Evolutionary conservation across 2,329 filamentous ascomycete genomes (phyloP).

Genomic region (Dryadomyces quercivorus): DNA sequence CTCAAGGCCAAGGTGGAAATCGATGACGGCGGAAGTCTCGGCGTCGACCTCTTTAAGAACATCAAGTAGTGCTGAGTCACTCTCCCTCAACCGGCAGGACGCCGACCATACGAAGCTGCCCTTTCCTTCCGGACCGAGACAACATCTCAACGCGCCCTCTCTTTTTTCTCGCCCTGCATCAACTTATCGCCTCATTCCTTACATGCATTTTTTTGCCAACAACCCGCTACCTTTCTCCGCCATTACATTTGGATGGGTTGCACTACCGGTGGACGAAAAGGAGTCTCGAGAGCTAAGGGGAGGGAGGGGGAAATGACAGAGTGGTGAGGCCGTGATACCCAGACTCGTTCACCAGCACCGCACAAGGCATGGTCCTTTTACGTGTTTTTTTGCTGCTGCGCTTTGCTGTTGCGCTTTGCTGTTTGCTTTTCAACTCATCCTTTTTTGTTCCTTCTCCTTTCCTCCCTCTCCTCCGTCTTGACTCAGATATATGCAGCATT

Average conservation of each 20-base stretch:
- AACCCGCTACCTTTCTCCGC: not conserved
- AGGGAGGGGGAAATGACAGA: conserved; percentile 5
- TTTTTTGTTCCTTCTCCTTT: not conserved
- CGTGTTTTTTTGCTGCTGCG: conserved; percentile 3
- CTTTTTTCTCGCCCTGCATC: not conserved
- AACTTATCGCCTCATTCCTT: not conserved
- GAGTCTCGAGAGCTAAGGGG: not conserved
- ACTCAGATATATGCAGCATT: not conserved
- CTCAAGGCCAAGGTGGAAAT: conserved; percentile 37
- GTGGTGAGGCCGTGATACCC: conserved; percentile 12
- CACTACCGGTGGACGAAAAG: not conserved
- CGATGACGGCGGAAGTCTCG: conserved; percentile 31
- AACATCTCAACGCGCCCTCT: not conserved
- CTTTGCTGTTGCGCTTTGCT: not conserved
- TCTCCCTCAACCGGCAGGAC: not conserved
- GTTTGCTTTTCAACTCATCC: not conserved
- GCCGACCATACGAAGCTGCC: not conserved
- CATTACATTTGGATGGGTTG: not conserved
- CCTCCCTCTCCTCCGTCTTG: not conserved
- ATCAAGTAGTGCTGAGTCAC: conserved; percentile 34
- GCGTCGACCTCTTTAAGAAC: conserved; percentile 44
- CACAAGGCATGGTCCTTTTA: conserved; percentile 10
- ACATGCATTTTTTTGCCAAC: not conserved
- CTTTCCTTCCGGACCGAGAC: not conserved
- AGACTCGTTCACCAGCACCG: conserved; percentile 9